phyloP scores from a whole-genome alignment of 2,329 filamentous ascomycete genomes.

The Neoarthrinium moseri region DNA sequence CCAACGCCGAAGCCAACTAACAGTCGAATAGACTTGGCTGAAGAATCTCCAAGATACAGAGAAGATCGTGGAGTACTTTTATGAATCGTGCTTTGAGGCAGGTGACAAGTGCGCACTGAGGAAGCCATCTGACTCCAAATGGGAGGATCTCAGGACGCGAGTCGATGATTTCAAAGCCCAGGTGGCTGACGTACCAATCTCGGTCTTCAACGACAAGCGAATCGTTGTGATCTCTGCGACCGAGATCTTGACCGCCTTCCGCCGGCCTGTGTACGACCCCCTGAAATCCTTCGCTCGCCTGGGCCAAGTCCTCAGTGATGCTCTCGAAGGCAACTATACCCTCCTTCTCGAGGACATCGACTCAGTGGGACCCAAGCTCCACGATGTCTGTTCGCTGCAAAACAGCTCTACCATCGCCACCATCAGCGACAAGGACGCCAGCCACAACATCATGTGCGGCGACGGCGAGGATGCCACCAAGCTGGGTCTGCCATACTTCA shows the following conservation, averaged over 20 bases:
- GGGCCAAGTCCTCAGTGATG: slow-evolving; percentile 18
- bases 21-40: slow-evolving; percentile 27
- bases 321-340: slow-evolving; percentile 28
- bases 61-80: slow-evolving; percentile 30
- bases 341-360: slow-evolving; percentile 4
- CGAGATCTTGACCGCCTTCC: slow-evolving; percentile 28
- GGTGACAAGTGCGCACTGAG: slow-evolving; percentile 28
- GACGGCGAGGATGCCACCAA: slow-evolving; percentile 29
- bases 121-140: slow-evolving; percentile 20
- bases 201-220: slow-evolving; percentile 17
- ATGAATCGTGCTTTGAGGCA: slow-evolving; percentile 32
- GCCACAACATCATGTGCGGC: slow-evolving; percentile 29
- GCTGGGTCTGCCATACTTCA: slow-evolving; percentile 22
- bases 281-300: slow-evolving; percentile 14
- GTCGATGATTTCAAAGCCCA: slow-evolving; percentile 27
- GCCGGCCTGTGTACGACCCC: slow-evolving; percentile 28
- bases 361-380: neutral
- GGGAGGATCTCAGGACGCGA: slow-evolving; percentile 28
- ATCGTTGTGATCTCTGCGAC: slow-evolving; percentile 27
- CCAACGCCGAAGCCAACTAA: neutral
- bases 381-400: slow-evolving; percentile 5
- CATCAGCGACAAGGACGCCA: slow-evolving; percentile 17
- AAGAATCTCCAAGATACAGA: slow-evolving; percentile 37
- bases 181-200: slow-evolving; percentile 26
- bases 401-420: neutral